Percentiles rank a stretch among this genome's conserved stretches.
These are phyloP conservation scores for Extremus antarcticus DNA, from an alignment of 495 filamentous ascomycete genomes.

Conservation along the genomic window DNA sequence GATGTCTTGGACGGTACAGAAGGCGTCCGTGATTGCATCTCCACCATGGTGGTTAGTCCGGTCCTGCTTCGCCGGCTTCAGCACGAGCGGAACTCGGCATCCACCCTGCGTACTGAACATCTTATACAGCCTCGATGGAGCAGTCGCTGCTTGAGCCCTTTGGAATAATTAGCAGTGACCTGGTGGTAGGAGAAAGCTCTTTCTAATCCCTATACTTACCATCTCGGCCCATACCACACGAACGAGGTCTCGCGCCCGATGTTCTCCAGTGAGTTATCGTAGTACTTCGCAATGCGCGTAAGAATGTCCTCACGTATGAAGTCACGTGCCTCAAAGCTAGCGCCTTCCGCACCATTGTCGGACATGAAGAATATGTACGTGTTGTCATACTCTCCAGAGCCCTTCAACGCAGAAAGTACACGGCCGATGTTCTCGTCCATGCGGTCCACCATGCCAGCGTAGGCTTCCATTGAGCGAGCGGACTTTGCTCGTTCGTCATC, in stretches of 20 bases:
- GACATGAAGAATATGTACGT: slow-evolving; percentile 52
- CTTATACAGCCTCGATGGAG: slow-evolving; percentile 46
- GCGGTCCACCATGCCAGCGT: slow-evolving; percentile 49
- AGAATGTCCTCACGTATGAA: slow-evolving; percentile 36
- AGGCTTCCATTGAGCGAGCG: slow-evolving; percentile 44
- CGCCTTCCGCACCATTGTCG: slow-evolving; percentile 47
- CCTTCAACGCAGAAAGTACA: slow-evolving; percentile 40
- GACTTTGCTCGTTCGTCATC: slow-evolving; percentile 40
- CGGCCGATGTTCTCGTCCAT: slow-evolving; percentile 48
- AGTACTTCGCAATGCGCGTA: slow-evolving; percentile 45
- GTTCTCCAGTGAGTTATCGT: slow-evolving; percentile 48
- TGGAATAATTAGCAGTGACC: slow-evolving; percentile 39
- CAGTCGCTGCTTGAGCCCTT: slow-evolving; percentile 46
- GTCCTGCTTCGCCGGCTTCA: slow-evolving; percentile 19
- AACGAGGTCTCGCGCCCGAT: slow-evolving; percentile 47
- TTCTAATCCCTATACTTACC: too few relatives aligned
- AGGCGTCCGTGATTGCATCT: slow-evolving; percentile 27
- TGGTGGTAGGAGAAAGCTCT: slow-evolving; percentile 47
- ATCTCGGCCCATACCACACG: slow-evolving; percentile 47
- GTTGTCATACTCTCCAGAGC: slow-evolving; percentile 47
- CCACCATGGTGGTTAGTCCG: slow-evolving; percentile 43
- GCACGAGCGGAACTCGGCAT: neutral
- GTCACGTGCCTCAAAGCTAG: slow-evolving; percentile 44
- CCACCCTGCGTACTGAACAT: slow-evolving; percentile 3
- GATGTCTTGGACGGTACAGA: slow-evolving; percentile 21